Percentiles rank a stretch among this genome's conserved stretches.
These are phyloP conservation scores for Arabidopsis hybrid DNA, from an alignment of 441 rosid species.

Conservation along the genomic window DNA sequence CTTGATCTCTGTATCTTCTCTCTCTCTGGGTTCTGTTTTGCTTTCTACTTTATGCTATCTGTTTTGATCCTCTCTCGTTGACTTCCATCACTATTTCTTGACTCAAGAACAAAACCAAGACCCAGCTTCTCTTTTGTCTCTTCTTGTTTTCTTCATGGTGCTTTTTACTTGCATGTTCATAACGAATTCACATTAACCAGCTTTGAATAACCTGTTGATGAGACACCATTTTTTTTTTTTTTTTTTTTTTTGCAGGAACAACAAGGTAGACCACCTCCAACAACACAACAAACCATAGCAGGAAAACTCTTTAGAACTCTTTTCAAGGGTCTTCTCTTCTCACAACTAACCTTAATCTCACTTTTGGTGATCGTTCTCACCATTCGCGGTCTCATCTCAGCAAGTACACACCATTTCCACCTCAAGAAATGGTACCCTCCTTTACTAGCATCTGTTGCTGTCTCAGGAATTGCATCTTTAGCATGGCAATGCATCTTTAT, in stretches of 20 bases:
- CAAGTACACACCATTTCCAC: conserved; percentile 58
- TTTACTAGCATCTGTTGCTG: conserved; percentile 62
- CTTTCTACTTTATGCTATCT: conserved; percentile 17
- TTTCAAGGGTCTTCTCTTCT: conserved; percentile 62
- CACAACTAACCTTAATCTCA: conserved; percentile 56
- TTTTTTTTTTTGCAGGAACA: conserved; percentile 52
- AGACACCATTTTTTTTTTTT: conserved; percentile 8
- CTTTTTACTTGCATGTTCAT: conserved; percentile 1
- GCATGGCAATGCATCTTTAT: conserved; percentile 59
- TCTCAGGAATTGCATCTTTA: conserved; percentile 58
- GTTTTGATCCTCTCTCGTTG: conserved; percentile 13
- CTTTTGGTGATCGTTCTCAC: conserved; percentile 60
- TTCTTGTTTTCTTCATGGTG: conserved; percentile 11
- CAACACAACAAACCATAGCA: conserved; percentile 48
- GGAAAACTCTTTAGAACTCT: conserved; percentile 53
- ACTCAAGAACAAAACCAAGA: conserved; percentile 1
- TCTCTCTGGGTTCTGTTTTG: conserved; percentile 17
- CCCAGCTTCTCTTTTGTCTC: conserved; percentile 15
- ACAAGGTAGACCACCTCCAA: conserved; percentile 39
- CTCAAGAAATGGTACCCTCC: conserved; percentile 87
- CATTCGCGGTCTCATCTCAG: conserved; percentile 62
- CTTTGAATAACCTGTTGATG: background rate
- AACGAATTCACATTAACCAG: background rate
- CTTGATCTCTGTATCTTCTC: conserved; percentile 20
- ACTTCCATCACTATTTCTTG: conserved; percentile 19